A percentile compares a stretch with the other conserved stretches of the same genome.
Conservation (phyloP, 495 filamentous ascomycete genomes). For the Penicillium robsamsonii region DNA sequence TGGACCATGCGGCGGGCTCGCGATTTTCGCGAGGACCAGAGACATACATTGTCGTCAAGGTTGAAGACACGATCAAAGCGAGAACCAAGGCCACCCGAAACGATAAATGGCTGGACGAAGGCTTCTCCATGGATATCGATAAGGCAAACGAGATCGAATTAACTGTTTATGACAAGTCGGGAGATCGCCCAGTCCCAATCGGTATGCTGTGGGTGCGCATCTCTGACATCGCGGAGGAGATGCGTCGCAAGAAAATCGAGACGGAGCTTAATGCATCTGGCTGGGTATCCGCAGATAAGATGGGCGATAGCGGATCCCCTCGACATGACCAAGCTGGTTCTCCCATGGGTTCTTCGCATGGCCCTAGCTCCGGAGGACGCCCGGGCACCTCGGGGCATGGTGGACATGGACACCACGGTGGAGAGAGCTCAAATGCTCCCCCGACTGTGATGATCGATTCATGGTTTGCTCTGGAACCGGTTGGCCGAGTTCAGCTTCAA, state of each 20-base stretch:
- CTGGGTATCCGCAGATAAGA: conserved; percentile 95
- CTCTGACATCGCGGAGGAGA: conserved; percentile 95
- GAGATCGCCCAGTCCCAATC: conserved; percentile 87
- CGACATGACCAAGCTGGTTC: conserved; percentile 46
- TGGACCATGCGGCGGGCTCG: conserved; percentile 86
- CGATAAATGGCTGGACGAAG: conserved; percentile 88
- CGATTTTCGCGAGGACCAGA: conserved; percentile 88
- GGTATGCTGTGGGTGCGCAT: conserved; percentile 95
- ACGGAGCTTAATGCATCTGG: conserved; percentile 84
- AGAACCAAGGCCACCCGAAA: conserved; percentile 83
- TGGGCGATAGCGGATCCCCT: conserved; percentile 57
- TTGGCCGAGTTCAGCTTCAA: conserved; percentile 81
- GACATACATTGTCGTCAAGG: conserved; percentile 92
- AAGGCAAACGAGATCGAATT: conserved; percentile 98
- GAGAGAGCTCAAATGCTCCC: conserved; percentile 34
- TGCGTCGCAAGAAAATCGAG: conserved; percentile 96
- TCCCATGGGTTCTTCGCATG: conserved; percentile 33
- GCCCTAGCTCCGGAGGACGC: conserved; percentile 27
- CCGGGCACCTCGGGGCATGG: conserved; percentile 20
- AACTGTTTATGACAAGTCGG: conserved; percentile 90
- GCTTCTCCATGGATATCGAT: conserved; percentile 87
- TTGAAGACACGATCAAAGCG: conserved; percentile 87
- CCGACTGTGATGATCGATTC: conserved; percentile 74
- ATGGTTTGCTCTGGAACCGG: conserved; percentile 96
- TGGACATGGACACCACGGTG: conserved; percentile 22